Base-by-base conservation (phyloP, 257 asterid genomes). In the Capsicum pubescens region DNA sequence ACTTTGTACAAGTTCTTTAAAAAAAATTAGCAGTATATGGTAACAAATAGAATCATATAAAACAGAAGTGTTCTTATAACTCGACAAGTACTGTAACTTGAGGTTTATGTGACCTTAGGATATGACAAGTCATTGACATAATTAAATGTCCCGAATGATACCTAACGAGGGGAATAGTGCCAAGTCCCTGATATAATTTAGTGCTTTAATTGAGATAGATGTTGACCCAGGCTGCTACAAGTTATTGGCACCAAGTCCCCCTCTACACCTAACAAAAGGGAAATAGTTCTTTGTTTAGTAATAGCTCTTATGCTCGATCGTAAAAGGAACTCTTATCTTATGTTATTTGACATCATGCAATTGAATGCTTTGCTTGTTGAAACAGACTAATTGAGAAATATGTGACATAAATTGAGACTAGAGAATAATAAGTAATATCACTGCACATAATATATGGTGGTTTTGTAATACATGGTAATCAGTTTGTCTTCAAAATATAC, bases 231-330 rank as follows among this genome's bases (percentile, higher is more conserved):
- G 48, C 21, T 26, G 35, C 72, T 3, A 15, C 21, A 50, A 50
- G 17, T 74, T 50, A 54, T 21, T 52, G n/a, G 19, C 81, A 76
- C 64, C 81, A 76, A 76, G 59, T 55, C 60, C 26, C 81, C 26
- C 64, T 21, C 26, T 1, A 54, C 32, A 77, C 81, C 64, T 54
- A 54, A 52, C 81, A 54, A 71, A 71, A 76, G 9, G 15, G 44
- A 50, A 16, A 77, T 16, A 54, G 50, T 72, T 11, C n/a, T 46
- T 72, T 70, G 16, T 70, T 42, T 17, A 44, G 32, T 46, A 46
- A 71, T 71, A 2, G 36, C 57, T 21, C 69, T 63, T 63, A 15
- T 63, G 39, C 39, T 44, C 57, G 39, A 14, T 44, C 57, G 32
- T 17, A 16, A 71, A 42, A 17, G 3, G 6, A 10, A 71, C 44